These are phyloP conservation scores for Macrophomina phaseolina DNA, from an alignment of 2,329 filamentous ascomycete genomes.

Conservation along the genomic window DNA sequence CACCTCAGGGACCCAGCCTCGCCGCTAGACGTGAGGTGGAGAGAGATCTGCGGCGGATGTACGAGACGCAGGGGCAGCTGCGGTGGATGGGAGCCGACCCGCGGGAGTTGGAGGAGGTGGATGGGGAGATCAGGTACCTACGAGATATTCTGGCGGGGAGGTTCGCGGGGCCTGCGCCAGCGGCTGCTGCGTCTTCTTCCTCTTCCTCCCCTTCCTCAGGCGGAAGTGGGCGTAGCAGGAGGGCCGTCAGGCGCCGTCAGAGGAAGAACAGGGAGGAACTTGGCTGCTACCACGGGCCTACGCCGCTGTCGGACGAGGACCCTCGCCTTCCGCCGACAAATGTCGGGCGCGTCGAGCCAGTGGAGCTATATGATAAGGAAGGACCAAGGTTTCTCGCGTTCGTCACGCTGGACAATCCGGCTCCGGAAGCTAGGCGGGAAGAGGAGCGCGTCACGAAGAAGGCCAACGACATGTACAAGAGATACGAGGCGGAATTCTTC, in stretches of 20 bases:
- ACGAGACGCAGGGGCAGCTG: neutral
- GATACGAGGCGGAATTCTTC: conserved; percentile 4
- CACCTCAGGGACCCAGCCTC: neutral
- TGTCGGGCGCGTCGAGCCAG: neutral
- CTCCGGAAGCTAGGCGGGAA: neutral
- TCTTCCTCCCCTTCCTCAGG: neutral
- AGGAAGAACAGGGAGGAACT: neutral
- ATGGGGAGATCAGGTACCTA: conserved; percentile 1
- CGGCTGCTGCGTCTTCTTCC: neutral
- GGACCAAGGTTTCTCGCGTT: conserved; percentile 23
- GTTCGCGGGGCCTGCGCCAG: neutral
- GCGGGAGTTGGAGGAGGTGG: neutral
- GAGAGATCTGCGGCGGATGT: neutral
- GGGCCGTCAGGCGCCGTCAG: neutral
- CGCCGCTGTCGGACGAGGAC: neutral
- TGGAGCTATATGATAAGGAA: conserved; percentile 7
- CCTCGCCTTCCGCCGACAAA: neutral
- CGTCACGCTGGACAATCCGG: conserved; percentile 20
- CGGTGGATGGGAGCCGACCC: neutral
- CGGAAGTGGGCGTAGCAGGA: neutral
- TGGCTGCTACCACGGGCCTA: neutral
- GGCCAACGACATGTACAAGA: neutral
- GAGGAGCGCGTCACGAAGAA: neutral
- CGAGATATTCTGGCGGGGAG: conserved; percentile 2
- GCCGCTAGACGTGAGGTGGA: neutral